These are phyloP conservation scores for Cutaneotrichosporon sp. DNA, from an alignment of 1,284 basidiomycete genomes.

Conservation along the genomic window DNA sequence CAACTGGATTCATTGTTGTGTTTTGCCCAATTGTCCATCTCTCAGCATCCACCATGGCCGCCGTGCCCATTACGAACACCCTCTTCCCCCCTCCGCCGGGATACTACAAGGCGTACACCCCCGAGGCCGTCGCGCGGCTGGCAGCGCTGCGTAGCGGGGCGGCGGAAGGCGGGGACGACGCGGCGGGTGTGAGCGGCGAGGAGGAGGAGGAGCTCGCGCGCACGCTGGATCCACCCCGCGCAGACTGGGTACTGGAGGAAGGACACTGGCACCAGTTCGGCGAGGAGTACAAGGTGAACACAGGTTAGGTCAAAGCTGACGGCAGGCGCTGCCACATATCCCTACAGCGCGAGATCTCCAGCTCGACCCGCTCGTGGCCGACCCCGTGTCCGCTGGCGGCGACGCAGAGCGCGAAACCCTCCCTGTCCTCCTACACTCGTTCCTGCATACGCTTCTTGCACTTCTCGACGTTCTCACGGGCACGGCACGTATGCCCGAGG, in stretches of 20 bases:
- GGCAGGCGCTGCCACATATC: constrained; percentile 32
- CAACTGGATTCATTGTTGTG: background rate
- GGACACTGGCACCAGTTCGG: constrained; percentile 43
- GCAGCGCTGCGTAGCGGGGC: constrained; percentile 10
- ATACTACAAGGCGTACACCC: constrained; percentile 37
- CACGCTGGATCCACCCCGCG: constrained; percentile 26
- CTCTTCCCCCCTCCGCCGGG: constrained; percentile 44
- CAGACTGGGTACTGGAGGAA: constrained; percentile 39
- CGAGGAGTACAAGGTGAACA: constrained; percentile 35
- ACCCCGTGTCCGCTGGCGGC: constrained; percentile 17
- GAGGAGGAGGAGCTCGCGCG: constrained; percentile 17
- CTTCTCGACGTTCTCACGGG: constrained; percentile 37
- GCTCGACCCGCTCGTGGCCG: constrained; percentile 22
- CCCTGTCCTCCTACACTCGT: constrained; percentile 36
- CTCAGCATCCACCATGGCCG: constrained; percentile 12
- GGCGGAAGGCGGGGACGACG: background rate
- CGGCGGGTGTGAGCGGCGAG: constrained; percentile 12
- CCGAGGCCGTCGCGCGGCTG: constrained; percentile 22
- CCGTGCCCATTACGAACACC: constrained; percentile 39
- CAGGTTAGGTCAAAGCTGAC: background rate
- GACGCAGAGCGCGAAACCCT: constrained; percentile 21
- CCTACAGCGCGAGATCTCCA: constrained; percentile 32
- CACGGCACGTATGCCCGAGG: constrained; percentile 36
- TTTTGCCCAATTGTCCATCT: background rate
- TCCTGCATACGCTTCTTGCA: constrained; percentile 40